These are phyloP conservation scores for Auxenochlorella protothecoides DNA, from an alignment of 139 green algal species.

Conservation along the genomic window DNA sequence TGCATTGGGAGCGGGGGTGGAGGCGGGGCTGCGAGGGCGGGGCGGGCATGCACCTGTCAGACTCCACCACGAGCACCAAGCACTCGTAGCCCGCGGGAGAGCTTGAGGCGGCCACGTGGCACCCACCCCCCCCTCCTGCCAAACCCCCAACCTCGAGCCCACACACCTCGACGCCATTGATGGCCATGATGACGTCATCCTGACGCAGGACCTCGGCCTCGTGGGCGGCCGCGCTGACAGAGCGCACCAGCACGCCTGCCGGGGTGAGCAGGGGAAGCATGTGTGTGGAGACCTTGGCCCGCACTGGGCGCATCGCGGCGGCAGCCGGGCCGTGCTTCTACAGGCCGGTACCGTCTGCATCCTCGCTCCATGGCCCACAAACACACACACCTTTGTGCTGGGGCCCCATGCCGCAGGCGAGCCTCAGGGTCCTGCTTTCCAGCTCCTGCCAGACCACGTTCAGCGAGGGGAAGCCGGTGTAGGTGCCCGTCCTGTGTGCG, in stretches of 20 bases:
- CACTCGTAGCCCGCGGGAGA: too few relatives aligned
- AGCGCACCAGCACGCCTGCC: constrained; percentile 37
- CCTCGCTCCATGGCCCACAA: neutral
- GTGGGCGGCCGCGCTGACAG: constrained; percentile 49
- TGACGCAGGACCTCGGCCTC: constrained; percentile 35
- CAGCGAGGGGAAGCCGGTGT: constrained; percentile 77
- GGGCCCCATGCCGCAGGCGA: constrained; percentile 52
- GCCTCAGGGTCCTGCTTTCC: constrained; percentile 70
- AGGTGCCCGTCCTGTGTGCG: constrained; percentile 28
- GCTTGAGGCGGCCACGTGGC: too few relatives aligned
- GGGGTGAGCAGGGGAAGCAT: too few relatives aligned
- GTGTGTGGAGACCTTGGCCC: too few relatives aligned
- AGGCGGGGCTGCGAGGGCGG: too few relatives aligned
- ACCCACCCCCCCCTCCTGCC: too few relatives aligned
- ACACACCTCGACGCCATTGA: constrained; percentile 70
- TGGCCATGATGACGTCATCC: constrained; percentile 78
- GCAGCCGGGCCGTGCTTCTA: too few relatives aligned
- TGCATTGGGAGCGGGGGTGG: too few relatives aligned
- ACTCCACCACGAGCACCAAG: too few relatives aligned
- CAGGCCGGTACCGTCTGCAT: too few relatives aligned
- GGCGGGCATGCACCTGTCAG: too few relatives aligned
- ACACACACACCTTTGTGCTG: constrained; percentile 45
- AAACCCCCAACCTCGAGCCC: neutral
- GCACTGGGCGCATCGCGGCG: too few relatives aligned
- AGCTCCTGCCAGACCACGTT: constrained; percentile 89